Conservation (phyloP, 345 rosid species). For the Hibiscus mutabilis region DNA sequence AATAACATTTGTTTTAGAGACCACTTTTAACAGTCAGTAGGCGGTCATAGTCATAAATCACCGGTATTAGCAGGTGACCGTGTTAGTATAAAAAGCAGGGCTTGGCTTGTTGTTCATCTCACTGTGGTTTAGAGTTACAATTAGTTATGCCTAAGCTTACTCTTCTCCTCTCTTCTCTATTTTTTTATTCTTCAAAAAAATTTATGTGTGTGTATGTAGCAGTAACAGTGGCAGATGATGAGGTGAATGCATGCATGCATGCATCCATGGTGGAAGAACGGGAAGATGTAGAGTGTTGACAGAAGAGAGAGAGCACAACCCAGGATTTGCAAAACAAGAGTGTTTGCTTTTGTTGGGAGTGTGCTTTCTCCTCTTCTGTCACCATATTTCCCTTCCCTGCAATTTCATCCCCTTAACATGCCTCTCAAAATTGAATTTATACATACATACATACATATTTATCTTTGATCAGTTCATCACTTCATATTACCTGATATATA, state of each 20-base stretch:
- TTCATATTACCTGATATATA: no score
- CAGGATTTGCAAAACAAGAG: conserved; percentile 36
- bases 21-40: neutral
- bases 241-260: neutral
- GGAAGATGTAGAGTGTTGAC: conserved; percentile 43
- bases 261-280: neutral
- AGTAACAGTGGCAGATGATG: neutral
- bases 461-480: neutral
- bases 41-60: conserved; percentile 9
- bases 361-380: conserved; percentile 94
- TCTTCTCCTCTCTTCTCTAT: neutral
- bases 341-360: conserved; percentile 65
- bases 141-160: neutral
- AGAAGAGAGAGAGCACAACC: conserved; percentile 98
- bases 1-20: neutral
- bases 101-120: neutral
- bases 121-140: neutral
- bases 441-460: no score
- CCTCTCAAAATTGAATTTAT: no score
- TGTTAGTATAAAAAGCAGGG: neutral
- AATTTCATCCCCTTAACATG: neutral
- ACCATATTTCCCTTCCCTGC: conserved; percentile 22
- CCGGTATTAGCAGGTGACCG: conserved; percentile 16
- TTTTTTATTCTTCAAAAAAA: no score
- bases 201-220: neutral